A percentile compares a stretch with the other conserved stretches of the same genome.
Conservation (phyloP, 2,329 filamentous ascomycete species). For the Diaporthe velutina region DNA sequence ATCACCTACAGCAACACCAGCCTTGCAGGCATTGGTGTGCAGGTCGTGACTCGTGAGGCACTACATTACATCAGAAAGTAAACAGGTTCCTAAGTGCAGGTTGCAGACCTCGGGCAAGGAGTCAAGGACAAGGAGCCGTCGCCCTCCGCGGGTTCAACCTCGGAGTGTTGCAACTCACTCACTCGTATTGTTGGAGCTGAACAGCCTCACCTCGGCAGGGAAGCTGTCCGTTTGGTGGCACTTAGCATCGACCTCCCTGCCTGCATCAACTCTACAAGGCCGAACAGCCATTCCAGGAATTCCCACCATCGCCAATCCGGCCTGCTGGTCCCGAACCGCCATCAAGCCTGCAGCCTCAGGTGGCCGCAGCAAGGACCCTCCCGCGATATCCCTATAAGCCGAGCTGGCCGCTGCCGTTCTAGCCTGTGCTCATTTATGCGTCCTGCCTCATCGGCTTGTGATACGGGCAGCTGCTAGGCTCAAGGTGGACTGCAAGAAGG, state of each 20-base stretch:
- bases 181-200: slow-evolving; percentile 18
- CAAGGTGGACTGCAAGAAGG: slow-evolving; percentile 11
- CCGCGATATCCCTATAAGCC: slow-evolving; percentile 19
- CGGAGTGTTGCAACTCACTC: background rate
- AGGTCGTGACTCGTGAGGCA: slow-evolving; percentile 3
- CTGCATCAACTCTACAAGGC: background rate
- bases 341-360: slow-evolving; percentile 11
- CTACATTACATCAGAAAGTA: slow-evolving; percentile 2
- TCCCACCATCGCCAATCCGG: background rate
- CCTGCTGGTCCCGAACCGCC: background rate
- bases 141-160: slow-evolving; percentile 2
- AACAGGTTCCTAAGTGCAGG: background rate
- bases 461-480: slow-evolving; percentile 29
- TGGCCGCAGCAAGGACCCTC: slow-evolving; percentile 25
- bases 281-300: slow-evolving; percentile 10
- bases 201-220: slow-evolving; percentile 22
- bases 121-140: background rate
- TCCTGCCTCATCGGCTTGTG: background rate
- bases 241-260: slow-evolving; percentile 25
- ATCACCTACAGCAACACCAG: background rate
- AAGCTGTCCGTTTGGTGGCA: slow-evolving; percentile 19
- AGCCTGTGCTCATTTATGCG: slow-evolving; percentile 26
- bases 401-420: slow-evolving; percentile 28
- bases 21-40: background rate
- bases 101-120: background rate